These are phyloP conservation scores for Haplosporangium sp. DNA, from an alignment of 371 early-diverging fungal genomes.

Conservation along the genomic window DNA sequence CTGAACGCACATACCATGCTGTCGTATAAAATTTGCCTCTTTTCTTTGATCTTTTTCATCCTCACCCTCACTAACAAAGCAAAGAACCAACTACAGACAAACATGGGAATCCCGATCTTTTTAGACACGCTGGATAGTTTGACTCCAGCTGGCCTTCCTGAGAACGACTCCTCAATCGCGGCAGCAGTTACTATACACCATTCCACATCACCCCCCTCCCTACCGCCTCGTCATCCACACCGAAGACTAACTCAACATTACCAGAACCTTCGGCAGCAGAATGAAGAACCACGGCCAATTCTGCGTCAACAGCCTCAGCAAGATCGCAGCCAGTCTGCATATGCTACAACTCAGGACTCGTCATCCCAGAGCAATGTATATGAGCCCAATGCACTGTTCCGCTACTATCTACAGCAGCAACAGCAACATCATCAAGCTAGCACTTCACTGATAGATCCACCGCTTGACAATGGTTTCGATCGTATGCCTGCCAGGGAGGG, in stretches of 20 bases:
- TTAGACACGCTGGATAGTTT: neutral
- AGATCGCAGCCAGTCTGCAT: neutral
- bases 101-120: constrained; percentile 8
- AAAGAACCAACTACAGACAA: neutral
- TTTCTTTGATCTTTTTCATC: neutral
- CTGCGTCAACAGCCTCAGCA: neutral
- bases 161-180: neutral
- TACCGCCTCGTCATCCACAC: constrained; percentile 12
- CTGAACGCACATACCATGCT: no score
- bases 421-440: constrained; percentile 9
- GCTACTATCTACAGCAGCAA: constrained; percentile 9
- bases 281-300: neutral
- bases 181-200: neutral
- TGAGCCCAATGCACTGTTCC: neutral
- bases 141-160: neutral
- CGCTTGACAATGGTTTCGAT: constrained; percentile 47
- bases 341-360: neutral
- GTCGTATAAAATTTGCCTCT: no score
- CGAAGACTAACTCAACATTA: constrained; percentile 13
- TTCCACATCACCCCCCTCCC: neutral
- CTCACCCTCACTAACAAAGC: neutral
- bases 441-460: no score
- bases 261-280: neutral
- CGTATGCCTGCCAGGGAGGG: constrained; percentile 48
- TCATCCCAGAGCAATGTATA: no score